Evolutionary conservation across 1,284 basidiomycete genomes (phyloP), one percentile per base, ranked within the genome.

Genomic region (Ceratobasidium sp.): DNA sequence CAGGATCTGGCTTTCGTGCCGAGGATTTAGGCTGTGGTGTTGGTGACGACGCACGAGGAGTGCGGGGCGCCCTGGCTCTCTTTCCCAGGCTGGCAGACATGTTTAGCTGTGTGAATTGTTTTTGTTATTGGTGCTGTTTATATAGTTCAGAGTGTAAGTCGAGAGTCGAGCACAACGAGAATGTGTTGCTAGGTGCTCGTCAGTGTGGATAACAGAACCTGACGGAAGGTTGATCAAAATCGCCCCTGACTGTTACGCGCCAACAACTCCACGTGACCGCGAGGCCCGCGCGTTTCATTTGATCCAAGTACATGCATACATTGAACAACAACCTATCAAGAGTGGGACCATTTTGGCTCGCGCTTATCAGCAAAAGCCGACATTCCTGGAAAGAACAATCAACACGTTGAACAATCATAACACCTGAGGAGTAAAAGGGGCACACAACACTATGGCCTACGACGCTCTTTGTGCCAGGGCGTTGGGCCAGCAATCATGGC

Each of bases 361-460:
- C 96, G 86, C 84, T 98, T 99, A 79, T 98, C 93, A n/a, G 88
- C 88, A 76, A 99, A 98, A n/a, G 95, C 96, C 42, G 82, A 77
- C 96, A 98, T 98, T 27, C 95, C 93, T 91, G 71, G 30, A 44
- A 53, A 44, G 53, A 52, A 66, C 57, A 33, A 60, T 64, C 19
- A 64, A 54, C 52, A 56, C n/a, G 19, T 14, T 1, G n/a, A 44
- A 41, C 44, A 33, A 23, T 11, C 1, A 27, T 19, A 9, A 21
- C 8, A 41, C 39, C 19, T 44, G 39, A 62, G 53, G n/a, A n/a
- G 8, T 39, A 41, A 30, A 54, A 36, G 33, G 16, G 16, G 16
- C 19, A n/a, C 16, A n/a, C 42, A 46, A n/a, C 16, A 60, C 27
- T 21, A 13, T 27, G 19, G 1, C 50, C 71, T 41, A 70, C 49